Evolutionary conservation across 2,329 filamentous ascomycete species (phyloP), one percentile per base, ranked within the genome.

Genomic region (Alternaria gaisen): DNA sequence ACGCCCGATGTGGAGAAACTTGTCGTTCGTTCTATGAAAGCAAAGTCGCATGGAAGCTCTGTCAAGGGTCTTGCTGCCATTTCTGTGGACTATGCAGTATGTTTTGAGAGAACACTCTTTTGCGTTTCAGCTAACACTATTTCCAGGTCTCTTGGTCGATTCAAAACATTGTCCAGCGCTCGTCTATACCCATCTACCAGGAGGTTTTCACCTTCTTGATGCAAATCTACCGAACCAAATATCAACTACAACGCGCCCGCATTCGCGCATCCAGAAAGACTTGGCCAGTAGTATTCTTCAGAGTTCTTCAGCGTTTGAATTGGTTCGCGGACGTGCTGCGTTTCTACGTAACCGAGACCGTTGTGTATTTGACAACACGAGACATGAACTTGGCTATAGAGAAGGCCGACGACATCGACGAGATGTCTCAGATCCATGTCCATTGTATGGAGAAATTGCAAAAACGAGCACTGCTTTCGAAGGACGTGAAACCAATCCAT

Each of bases 271-370:
- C 58, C 12, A 41, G 53, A 20, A 60, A 46, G n/a, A 26, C 44
- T 8, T 55, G 56, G 7, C 9, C 8, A 2, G 36, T 42, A 10
- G 42, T 71, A 53, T 59, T 60, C 41, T 88, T 87, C 73, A 80
- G 83, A 16, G 80, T 94, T 9, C 88, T 91, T 38, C 87, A 88
- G 30, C 87, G 86, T 51, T 83, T 97, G 4, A 80, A 93, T 11
- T 94, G 92, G 90, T 94, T 97, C 78, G 86, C 87, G 65, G 90
- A 89, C 64, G 87, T 86, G 0, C 71, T 97, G 1, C 90, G 92
- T 70, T 88, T 89, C 9, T 95, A 97, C 72, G 80, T 97, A 5
- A 89, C 88, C 4, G 90, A 88, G 16, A 84, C 93, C 2, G 91
- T 94, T 1, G 83, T 97, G 1, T 85, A 84, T 0, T 86, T 88